Percentiles rank a stretch among this genome's conserved stretches.
Evolutionary conservation across 768 basidiomycete genomes (phyloP).

Genomic region (Kwoniella dejecticola): DNA sequence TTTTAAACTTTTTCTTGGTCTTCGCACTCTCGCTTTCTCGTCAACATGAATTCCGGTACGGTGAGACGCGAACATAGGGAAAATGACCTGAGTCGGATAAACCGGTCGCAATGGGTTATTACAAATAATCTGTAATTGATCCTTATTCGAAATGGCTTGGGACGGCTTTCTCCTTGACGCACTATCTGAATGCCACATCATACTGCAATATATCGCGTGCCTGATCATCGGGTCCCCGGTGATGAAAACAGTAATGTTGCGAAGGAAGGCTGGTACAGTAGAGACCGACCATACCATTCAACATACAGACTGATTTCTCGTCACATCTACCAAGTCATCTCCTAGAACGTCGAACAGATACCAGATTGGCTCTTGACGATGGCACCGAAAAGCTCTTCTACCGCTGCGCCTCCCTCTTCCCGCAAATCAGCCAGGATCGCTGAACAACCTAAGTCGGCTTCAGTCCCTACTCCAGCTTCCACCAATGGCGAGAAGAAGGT

Average conservation of each 20-base stretch:
- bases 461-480: background rate
- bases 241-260: background rate
- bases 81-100: background rate
- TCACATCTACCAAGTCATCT: too few relatives aligned
- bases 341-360: too few relatives aligned
- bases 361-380: background rate
- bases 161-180: too few relatives aligned
- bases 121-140: background rate
- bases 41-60: background rate
- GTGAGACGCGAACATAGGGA: background rate
- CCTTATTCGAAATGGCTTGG: background rate
- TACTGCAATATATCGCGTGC: background rate
- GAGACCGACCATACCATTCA: background rate
- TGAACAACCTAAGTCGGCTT: slow-evolving; percentile 11
- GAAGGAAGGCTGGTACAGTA: background rate
- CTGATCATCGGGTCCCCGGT: slow-evolving; percentile 3
- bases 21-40: background rate
- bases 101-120: slow-evolving; percentile 3
- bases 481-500: slow-evolving; percentile 7
- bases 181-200: slow-evolving; percentile 1
- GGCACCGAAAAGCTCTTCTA: slow-evolving; percentile 16
- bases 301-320: too few relatives aligned
- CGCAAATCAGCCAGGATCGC: slow-evolving; percentile 17
- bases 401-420: slow-evolving; percentile 14
- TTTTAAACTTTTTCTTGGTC: background rate